These are phyloP conservation scores for Cryptosporidium canis DNA, from an alignment of 169 alveolate species.

Conservation along the genomic window DNA sequence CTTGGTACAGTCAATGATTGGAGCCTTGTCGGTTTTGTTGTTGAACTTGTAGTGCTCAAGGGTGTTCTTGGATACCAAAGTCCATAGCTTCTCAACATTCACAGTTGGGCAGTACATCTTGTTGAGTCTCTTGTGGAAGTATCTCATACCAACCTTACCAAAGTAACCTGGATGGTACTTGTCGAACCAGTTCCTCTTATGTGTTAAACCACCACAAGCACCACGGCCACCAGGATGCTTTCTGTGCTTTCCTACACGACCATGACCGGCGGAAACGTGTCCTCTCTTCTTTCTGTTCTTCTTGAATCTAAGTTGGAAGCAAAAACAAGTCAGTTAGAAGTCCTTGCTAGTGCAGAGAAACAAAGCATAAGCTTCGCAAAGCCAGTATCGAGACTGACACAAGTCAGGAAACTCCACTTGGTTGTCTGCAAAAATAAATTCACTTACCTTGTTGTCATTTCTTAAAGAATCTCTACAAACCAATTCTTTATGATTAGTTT, in stretches of 20 bases:
- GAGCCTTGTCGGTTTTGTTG: constrained; percentile 89
- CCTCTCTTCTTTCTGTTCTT: constrained; percentile 98
- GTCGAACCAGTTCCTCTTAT: constrained; percentile 94
- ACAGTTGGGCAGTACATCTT: constrained; percentile 89
- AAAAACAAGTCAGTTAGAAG: constrained; percentile 32
- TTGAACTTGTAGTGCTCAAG: constrained; percentile 86
- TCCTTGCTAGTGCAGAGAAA: not conserved
- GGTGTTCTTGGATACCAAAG: constrained; percentile 93
- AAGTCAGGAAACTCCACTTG: no score
- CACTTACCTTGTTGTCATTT: constrained; percentile 68
- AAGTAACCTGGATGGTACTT: constrained; percentile 99
- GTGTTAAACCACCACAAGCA: constrained; percentile 97
- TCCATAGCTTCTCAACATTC: constrained; percentile 95
- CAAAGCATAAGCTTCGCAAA: no score
- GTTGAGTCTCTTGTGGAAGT: constrained; percentile 93
- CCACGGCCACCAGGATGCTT: constrained; percentile 99
- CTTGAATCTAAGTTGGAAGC: constrained; percentile 85
- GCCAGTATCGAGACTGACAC: no score
- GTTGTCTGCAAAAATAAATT: no score
- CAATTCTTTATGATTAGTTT: constrained; percentile 2
- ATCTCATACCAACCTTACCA: constrained; percentile 98
- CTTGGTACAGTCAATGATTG: constrained; percentile 96
- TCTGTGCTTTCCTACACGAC: constrained; percentile 99
- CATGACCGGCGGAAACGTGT: constrained; percentile 98
- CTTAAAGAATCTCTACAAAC: constrained; percentile 1